Conservation (phyloP, 371 early-diverging fungal species). For the Mucor ambiguus region DNA sequence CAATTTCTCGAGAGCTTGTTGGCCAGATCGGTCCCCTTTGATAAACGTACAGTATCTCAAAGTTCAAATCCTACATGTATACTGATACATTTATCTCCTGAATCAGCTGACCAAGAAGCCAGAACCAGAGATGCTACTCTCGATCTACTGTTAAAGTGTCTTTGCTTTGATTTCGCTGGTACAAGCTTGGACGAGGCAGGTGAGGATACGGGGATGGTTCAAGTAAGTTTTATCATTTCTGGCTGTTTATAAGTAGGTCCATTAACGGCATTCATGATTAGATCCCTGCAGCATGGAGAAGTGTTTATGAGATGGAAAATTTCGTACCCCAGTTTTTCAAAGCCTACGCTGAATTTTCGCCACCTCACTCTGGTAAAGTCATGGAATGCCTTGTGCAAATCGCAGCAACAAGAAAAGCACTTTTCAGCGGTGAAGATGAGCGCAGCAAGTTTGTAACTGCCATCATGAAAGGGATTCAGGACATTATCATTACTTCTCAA, state of each 20-base stretch:
- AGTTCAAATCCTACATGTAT: neutral
- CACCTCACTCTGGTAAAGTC: conserved; percentile 50
- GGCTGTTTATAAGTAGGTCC: neutral
- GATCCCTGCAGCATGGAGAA: conserved; percentile 77
- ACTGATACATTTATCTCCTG: neutral
- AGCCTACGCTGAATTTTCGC: conserved; percentile 57
- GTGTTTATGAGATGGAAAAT: conserved; percentile 58
- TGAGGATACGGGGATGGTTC: conserved; percentile 76
- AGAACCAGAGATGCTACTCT: conserved; percentile 60
- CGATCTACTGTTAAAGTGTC: conserved; percentile 64
- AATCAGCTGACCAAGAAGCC: conserved; percentile 40
- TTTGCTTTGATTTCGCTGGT: conserved; percentile 88
- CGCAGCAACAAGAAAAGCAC: conserved; percentile 77
- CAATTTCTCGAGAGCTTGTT: conserved; percentile 54
- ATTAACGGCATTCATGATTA: conserved; percentile 7
- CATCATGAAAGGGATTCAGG: conserved; percentile 66
- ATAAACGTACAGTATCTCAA: conserved; percentile 33
- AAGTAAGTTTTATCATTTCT: conserved; percentile 46
- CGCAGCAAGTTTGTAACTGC: conserved; percentile 62
- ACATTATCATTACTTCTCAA: conserved; percentile 56
- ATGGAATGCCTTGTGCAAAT: conserved; percentile 82
- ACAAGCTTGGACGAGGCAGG: conserved; percentile 79
- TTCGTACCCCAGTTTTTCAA: conserved; percentile 69
- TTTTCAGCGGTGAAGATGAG: conserved; percentile 70
- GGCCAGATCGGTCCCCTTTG: conserved; percentile 33